These are phyloP conservation scores for Hypoxylon sp. DNA, from an alignment of 2,329 filamentous ascomycete species.

Conservation along the genomic window DNA sequence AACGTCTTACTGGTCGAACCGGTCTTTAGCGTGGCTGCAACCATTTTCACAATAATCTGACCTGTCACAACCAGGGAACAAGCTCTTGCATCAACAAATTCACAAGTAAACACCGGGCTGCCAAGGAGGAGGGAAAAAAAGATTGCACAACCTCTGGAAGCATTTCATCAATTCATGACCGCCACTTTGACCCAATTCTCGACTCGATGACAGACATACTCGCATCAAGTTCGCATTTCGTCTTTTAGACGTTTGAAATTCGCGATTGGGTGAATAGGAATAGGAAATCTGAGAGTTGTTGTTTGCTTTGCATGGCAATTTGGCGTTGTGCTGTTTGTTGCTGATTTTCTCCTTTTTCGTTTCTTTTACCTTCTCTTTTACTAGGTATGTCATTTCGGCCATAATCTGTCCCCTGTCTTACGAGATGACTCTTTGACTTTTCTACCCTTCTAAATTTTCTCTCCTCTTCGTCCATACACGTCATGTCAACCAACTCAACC, in stretches of 20 bases:
- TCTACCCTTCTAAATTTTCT: neutral
- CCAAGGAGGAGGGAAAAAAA: constrained; percentile 31
- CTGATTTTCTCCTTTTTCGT: constrained; percentile 19
- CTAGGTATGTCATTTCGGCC: constrained; percentile 40
- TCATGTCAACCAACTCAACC: constrained; percentile 3
- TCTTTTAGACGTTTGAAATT: constrained; percentile 28
- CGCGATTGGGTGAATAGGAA: constrained; percentile 22
- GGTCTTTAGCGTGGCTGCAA: constrained; percentile 33
- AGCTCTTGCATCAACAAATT: constrained; percentile 44
- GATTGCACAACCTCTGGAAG: constrained; percentile 21
- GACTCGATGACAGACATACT: constrained; percentile 15
- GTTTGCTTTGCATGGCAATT: constrained; percentile 41
- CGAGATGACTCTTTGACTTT: constrained; percentile 36
- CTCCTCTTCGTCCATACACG: neutral
- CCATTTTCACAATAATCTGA: constrained; percentile 43
- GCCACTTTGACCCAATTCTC: constrained; percentile 34
- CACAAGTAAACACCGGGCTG: constrained; percentile 44
- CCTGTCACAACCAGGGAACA: constrained; percentile 31
- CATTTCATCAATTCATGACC: constrained; percentile 39
- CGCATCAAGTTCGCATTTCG: constrained; percentile 38
- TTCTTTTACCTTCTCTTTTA: constrained; percentile 20
- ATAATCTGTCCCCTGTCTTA: constrained; percentile 32
- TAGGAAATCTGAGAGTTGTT: constrained; percentile 16
- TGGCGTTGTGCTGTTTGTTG: constrained; percentile 39
- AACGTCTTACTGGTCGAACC: constrained; percentile 28